Evolutionary conservation across 441 rosid genomes (phyloP), one percentile per base, ranked within the genome.

Genomic region (Populus hybrid): DNA sequence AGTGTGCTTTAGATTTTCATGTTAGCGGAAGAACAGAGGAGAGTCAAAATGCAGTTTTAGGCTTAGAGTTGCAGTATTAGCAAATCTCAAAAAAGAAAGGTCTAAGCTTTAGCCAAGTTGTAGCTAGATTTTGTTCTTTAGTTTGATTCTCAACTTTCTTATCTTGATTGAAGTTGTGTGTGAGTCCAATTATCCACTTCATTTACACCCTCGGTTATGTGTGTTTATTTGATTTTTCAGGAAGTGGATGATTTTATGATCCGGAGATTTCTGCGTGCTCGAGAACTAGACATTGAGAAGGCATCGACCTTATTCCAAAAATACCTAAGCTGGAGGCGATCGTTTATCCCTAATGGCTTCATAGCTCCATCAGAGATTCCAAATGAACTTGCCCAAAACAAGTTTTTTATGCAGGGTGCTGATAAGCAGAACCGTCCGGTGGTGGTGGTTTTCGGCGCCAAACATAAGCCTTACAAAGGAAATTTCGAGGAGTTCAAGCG

Each of bases 231-330:
- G 69, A 32, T 26, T 72, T 69, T 69, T 69, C 77, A 94, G 98
- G 90, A 91, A 72, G 90, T 78, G 70, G 97, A 95, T 87, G 98
- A 93, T 82, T 83, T 87, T 50, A 88, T 84, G 93, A 79, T 95
- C 73, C 76, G 97, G 80, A 84, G 98, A 82, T 95, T 95, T 84
- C 82, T 94, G 70, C 78, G 95, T n/a, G 98, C 98, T 71, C 90
- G 98, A n/a, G 95, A 94, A 74, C 80, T 87, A 1, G 98, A 94
- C 79, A 84, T 94, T 23, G 95, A 93, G 83, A 94, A 89, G 82
- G 97, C 97, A 46, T 89, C 93, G 11, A 82, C 83, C 77, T 57
- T 91, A 69, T 89, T 94, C 42, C 84, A 90, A 3, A 92, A 91
- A 86, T 93, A 86, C 80, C 79, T 93, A 16, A 86, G 86, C 80